Conservation (phyloP, 805 yeast species). For the Myxozyma nipponensis region DNA sequence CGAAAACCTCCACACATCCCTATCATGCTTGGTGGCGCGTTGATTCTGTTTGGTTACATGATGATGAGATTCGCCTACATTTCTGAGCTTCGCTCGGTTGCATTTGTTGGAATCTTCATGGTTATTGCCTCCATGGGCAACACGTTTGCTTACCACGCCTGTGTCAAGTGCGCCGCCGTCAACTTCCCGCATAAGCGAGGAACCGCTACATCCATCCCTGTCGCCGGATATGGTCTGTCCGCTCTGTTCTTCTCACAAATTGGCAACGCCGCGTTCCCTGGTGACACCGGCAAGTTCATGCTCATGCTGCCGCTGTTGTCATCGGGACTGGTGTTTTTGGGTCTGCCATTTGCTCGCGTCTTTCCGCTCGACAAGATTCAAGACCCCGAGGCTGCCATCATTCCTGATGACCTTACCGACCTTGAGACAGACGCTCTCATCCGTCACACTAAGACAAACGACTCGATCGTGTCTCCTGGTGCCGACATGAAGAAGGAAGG, state of each 20-base stretch:
- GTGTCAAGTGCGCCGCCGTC: conserved; percentile 70
- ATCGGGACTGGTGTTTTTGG: conserved; percentile 27
- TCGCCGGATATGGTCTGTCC: conserved; percentile 70
- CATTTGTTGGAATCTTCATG: conserved; percentile 45
- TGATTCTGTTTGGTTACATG: conserved; percentile 53
- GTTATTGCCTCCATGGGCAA: conserved; percentile 65
- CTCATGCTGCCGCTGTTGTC: conserved; percentile 27
- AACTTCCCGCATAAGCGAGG: conserved; percentile 66
- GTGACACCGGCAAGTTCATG: conserved; percentile 52
- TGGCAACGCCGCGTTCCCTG: conserved; percentile 51
- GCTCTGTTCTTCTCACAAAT: conserved; percentile 63
- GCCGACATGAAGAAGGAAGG: conserved; percentile 8
- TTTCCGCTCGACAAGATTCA: conserved; percentile 17
- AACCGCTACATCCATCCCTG: conserved; percentile 69
- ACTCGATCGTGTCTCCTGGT: conserved; percentile 1
- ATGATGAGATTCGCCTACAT: conserved; percentile 53
- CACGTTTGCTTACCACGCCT: conserved; percentile 59
- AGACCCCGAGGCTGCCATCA: conserved; percentile 15
- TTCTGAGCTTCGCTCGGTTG: conserved; percentile 36
- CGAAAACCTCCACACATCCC: conserved; percentile 54
- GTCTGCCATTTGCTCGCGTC: conserved; percentile 28
- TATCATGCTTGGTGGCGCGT: conserved; percentile 41
- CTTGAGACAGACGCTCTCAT: conserved; percentile 25
- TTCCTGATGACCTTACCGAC: conserved; percentile 9
- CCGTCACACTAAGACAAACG: conserved; percentile 8